Base-by-base conservation (phyloP, 768 basidiomycete species). In the Russula brevipes region DNA sequence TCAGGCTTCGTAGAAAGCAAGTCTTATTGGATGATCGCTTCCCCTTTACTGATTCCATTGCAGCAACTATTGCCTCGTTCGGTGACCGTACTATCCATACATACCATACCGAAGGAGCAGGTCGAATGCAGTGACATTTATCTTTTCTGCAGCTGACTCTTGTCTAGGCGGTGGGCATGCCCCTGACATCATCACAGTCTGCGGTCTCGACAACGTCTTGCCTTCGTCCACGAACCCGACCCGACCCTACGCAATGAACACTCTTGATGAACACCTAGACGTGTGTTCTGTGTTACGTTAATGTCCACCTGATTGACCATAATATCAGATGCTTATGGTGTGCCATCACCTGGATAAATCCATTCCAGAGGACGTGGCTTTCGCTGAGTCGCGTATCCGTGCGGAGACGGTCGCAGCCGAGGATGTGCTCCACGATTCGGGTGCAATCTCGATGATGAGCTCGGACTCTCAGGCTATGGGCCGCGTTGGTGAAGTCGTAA, bases 381-480 rank as follows among this genome's bases (percentile, higher is more conserved):
- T 99, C 69, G 96, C 97, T 4, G 95, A 98, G 67, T 98, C 96
- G 8, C 89, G 97, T 41, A 98, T 99, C 69, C 85, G 97, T 41
- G 93, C 85, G 0, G 96, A 98, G 77, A 99, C 97, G 0, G 88
- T 98, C 49, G 97, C 97, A 0, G 97, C 97, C 1, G 97, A 99
- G 73, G 97, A 99, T 71, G 89, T 98, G 17, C 77, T 97, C 36
- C 94, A 96, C 46, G 94, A 96, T 70, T 82, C 75, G 1, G 97
- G 97, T 3, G 94, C 97, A 2, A 97, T 99, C 47, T 89, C 93
- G 3, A 98, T 98, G 86, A 95, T 98, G 68, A 91, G 88, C 67
- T 94, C 91, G 2, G 97, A 99, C 72, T 89, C 94, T 2, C 97
- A 98, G 74, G 97, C 97, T 0, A 98, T 99, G 97, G 95, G 96